Evolutionary conservation across 306 rosid species (phyloP).

Genomic region (Hippophae rhamnoides): DNA sequence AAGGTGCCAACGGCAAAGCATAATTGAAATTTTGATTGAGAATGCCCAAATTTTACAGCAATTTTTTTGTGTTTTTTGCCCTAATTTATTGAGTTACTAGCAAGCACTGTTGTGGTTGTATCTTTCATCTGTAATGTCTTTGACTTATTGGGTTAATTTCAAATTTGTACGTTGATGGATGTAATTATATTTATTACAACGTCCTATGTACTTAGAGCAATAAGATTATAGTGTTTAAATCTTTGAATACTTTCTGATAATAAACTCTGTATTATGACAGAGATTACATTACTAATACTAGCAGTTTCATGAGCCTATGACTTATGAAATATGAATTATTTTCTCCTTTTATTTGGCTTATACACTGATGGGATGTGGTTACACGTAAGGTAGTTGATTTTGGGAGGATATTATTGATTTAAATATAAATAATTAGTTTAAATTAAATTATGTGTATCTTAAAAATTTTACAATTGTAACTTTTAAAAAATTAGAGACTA

Average conservation of each 20-base stretch:
- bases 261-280: neutral
- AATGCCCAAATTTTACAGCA: conserved; percentile 2
- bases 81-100: neutral
- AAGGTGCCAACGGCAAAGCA: conserved; percentile 26
- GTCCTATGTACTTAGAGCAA: conserved; percentile 19
- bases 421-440: too few relatives aligned
- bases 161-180: conserved; percentile 10
- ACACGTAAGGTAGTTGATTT: too few relatives aligned
- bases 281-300: neutral
- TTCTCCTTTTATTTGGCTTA: too few relatives aligned
- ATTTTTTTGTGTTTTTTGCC: too few relatives aligned
- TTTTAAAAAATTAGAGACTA: too few relatives aligned
- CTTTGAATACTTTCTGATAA: neutral
- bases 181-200: conserved; percentile 17
- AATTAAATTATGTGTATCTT: too few relatives aligned
- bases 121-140: neutral
- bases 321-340: too few relatives aligned
- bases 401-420: too few relatives aligned
- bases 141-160: conserved; percentile 6
- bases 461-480: too few relatives aligned
- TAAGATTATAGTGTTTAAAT: conserved; percentile 12
- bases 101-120: conserved; percentile 6
- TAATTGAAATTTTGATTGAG: neutral
- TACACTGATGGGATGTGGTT: too few relatives aligned
- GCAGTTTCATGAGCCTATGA: too few relatives aligned